Base-by-base conservation (phyloP, 129 eudicot genomes). In the Tagetes patula region DNA sequence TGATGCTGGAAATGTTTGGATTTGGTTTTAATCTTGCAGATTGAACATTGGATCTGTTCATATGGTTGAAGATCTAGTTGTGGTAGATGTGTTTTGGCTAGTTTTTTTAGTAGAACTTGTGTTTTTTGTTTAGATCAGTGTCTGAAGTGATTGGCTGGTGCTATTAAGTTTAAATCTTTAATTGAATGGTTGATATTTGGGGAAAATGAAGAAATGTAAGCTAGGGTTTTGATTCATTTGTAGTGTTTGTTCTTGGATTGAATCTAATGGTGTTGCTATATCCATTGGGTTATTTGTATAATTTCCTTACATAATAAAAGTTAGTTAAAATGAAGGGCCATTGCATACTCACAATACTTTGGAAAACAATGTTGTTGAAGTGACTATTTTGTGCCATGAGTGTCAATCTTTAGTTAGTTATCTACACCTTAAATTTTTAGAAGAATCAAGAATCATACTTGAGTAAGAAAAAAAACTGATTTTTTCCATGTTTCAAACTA, bases 61-160 rank as follows among this genome's bases (percentile, higher is more conserved):
- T 77, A 73, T 40, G 69, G 47, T 76, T 75, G 85, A 71, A 86
- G 91, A 87, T 87, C 91, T 84, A 73, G 82, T 10, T 40, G 55
- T 55, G 48, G 70, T 73, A 8, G 78, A n/a, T 72, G 63, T 64
- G 1, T 78, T 62, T 71, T 70, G 52, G 69, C 50, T 71, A 11
- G 2, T 72, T 67, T 61, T 50, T 58, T 34, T 1, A 53, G n/a
- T 64, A 60, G 32, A 70, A 33, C 7, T 65, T 56, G 67, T 55
- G n/a, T 20, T 32, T 66, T 47, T 8, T 14, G 48, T 46, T 50
- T 49, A 70, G 82, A 76, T 76, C 31, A 71, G 78, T 63, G 33
- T 45, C 62, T 40, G 43, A 11, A 58, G 73, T 75, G 54, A 52
- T 41, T 52, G 9, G 38, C 8, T 75, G 56, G 50, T 67, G 71